Evolutionary conservation across 129 eudicot species (phyloP).

Genomic region (Flaveria robusta): DNA sequence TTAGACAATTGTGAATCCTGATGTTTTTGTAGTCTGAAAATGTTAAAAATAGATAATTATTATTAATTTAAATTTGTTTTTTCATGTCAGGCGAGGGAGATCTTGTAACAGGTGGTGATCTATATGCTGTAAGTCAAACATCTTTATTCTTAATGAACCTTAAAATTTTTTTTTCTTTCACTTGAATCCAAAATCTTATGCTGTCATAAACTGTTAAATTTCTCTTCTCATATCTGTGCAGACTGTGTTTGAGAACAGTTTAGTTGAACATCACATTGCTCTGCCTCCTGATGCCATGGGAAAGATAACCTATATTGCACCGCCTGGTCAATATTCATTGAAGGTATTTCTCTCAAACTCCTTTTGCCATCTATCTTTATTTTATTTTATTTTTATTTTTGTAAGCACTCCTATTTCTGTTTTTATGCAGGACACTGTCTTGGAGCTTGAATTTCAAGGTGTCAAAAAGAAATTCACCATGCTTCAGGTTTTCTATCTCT

Average conservation of each 20-base stretch:
- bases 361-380: not conserved
- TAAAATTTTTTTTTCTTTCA: not conserved
- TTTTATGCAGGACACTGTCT: slow-evolving; percentile 81
- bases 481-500: slow-evolving; percentile 75
- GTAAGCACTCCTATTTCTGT: not conserved
- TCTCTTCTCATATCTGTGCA: slow-evolving; percentile 38
- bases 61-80: not conserved
- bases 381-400: not conserved
- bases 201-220: not conserved
- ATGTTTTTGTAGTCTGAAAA: not conserved
- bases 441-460: slow-evolving; percentile 99
- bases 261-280: slow-evolving; percentile 82
- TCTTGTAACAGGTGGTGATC: slow-evolving; percentile 82
- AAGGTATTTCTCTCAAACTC: slow-evolving; percentile 47
- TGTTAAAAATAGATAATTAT: slow-evolving; percentile 10
- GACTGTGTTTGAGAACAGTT: slow-evolving; percentile 87
- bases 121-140: slow-evolving; percentile 76
- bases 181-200: not conserved
- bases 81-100: slow-evolving; percentile 80
- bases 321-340: slow-evolving; percentile 97
- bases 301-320: slow-evolving; percentile 87
- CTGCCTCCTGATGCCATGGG: slow-evolving; percentile 99
- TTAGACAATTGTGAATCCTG: not conserved
- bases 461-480: slow-evolving; percentile 86
- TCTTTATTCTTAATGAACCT: not conserved